Conservation (phyloP, 441 rosid species). For the Gossypium laxum region DNA sequence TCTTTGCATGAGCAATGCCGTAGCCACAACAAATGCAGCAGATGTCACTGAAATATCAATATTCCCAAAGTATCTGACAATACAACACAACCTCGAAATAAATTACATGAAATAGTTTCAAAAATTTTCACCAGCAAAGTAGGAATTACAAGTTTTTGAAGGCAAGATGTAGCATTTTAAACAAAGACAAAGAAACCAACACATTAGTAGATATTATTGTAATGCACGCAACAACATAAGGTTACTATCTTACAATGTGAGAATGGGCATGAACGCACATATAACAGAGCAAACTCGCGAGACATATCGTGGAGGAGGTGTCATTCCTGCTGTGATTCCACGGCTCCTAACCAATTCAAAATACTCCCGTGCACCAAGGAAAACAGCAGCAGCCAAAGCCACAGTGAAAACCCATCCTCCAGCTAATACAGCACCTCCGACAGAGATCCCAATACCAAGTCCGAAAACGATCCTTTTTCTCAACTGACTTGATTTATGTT, state of each 20-base stretch:
- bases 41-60: conserved; percentile 69
- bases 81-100: conserved; percentile 4
- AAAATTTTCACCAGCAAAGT: neutral
- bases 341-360: conserved; percentile 77
- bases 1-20: conserved; percentile 70
- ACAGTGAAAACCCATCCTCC: conserved; percentile 75
- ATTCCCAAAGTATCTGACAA: conserved; percentile 67
- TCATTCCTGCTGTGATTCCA: conserved; percentile 83
- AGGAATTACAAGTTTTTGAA: neutral
- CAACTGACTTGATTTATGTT: conserved; percentile 46
- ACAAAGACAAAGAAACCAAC: neutral
- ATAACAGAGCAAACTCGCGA: conserved; percentile 71
- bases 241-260: conserved; percentile 57
- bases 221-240: neutral
- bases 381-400: conserved; percentile 55
- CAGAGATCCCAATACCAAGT: conserved; percentile 60
- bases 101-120: neutral
- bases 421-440: conserved; percentile 66
- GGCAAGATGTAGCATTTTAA: neutral
- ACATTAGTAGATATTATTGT: neutral
- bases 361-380: conserved; percentile 75
- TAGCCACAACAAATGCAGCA: conserved; percentile 71
- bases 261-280: conserved; percentile 66
- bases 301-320: conserved; percentile 90
- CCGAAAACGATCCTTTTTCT: conserved; percentile 68